Conservation (phyloP, 1,284 basidiomycete species). For the Malassezia cuniculi region DNA sequence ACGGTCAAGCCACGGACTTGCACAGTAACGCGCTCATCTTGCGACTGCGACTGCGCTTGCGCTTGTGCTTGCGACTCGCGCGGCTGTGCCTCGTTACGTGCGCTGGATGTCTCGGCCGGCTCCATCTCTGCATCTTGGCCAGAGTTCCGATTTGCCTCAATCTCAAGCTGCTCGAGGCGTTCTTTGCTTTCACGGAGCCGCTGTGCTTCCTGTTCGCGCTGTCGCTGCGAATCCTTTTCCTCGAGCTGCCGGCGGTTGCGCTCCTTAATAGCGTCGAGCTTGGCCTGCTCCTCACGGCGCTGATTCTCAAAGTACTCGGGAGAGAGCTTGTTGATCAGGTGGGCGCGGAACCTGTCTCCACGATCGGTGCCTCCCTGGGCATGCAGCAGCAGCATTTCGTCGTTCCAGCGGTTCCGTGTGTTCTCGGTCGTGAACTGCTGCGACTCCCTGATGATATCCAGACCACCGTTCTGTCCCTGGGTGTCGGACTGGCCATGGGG, state of each 20-base stretch:
- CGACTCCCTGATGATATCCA: conserved; percentile 33
- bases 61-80: not conserved
- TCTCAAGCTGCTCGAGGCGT: conserved; percentile 12
- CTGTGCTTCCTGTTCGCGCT: conserved; percentile 34
- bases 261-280: conserved; percentile 20
- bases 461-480: conserved; percentile 13
- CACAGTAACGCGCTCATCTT: conserved; percentile 19
- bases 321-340: conserved; percentile 65
- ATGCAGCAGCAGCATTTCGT: conserved; percentile 71
- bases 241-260: conserved; percentile 23
- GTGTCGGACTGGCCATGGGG: conserved; percentile 7
- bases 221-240: conserved; percentile 26
- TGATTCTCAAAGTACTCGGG: conserved; percentile 52
- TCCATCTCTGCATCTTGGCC: not conserved
- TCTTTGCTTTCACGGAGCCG: conserved; percentile 44
- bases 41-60: not conserved
- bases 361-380: conserved; percentile 60
- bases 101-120: not conserved
- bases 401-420: conserved; percentile 78
- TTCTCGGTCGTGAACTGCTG: conserved; percentile 54
- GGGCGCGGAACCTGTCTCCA: conserved; percentile 57
- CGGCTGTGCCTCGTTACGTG: not conserved
- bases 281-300: conserved; percentile 30
- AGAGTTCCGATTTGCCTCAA: conserved; percentile 26
- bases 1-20: conserved; percentile 76